Base-by-base conservation (phyloP, 805 yeast genomes). In the Myxozyma udenii region DNA sequence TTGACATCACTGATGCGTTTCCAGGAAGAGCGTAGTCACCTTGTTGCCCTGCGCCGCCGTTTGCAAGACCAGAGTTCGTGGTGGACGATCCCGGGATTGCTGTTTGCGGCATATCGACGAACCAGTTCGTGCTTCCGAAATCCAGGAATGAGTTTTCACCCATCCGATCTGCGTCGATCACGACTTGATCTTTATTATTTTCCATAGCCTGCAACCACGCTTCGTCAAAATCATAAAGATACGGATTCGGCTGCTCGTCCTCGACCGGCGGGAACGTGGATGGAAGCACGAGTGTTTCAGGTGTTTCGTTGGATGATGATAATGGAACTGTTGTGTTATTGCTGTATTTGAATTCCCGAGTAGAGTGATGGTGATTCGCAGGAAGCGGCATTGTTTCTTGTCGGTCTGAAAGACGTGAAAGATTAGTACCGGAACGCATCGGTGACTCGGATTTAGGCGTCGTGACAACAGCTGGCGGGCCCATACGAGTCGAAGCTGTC, bases 171-270 rank as follows among this genome's bases (percentile, higher is more conserved):
- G 60, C 48, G 42, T 55, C 58, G 35, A 55, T 55, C 1, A 55
- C 60, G 21, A 55, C 42, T 33, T 55, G 48, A 23, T 55, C 60
- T 44, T 55, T 55, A 38, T 48, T 55, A 24, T 55, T 55, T 36
- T 55, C 60, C 21, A 55, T 45, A 18, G 60, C 60, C 16, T 57
- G 60, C 24, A 55, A 32, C 60, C 60, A 55, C 3, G 58, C 48
- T 32, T 55, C 60, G 39, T 55, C 60, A 33, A 55, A 55, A 22
- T 55, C 60, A 42, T 48, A 55, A 35, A 53, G 40, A 36, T 55
- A 55, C 21, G 60, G 60, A 35, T 55, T 55, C 21, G 60, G 60
- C 19, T 42, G 54, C 33, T 53, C 53, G 46, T 53, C 60, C 18
- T 47, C 58, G 12, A 53, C 43, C 4, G 56, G 53, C 18, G 58